Evolutionary conservation across 192 early-diverging fungal genomes (phyloP).

Genomic region (Rhizoclosmatium globosum): DNA sequence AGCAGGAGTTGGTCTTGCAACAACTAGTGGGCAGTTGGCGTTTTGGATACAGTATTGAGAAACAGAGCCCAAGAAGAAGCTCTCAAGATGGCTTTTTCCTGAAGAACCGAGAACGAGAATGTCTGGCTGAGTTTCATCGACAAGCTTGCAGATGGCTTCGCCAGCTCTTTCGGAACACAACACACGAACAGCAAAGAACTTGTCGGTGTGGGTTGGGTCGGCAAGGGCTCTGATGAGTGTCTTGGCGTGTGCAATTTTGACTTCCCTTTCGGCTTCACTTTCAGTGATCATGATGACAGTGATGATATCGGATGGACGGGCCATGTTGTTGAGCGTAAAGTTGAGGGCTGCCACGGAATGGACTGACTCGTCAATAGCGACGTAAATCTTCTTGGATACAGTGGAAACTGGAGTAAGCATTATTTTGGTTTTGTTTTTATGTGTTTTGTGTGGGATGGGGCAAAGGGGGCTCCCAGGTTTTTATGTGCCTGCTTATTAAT

Average conservation of each 20-base stretch:
- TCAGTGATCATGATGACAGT: slow-evolving; percentile 44
- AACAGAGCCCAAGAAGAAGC: slow-evolving; percentile 49
- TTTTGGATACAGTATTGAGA: slow-evolving; percentile 46
- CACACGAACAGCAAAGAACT: slow-evolving; percentile 37
- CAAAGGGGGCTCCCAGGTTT: no score
- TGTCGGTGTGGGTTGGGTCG: slow-evolving; percentile 30
- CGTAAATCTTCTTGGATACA: slow-evolving; percentile 26
- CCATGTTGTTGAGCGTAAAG: slow-evolving; percentile 46
- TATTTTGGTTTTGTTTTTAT: background rate
- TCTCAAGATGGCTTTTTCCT: slow-evolving; percentile 46
- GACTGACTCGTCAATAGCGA: slow-evolving; percentile 51
- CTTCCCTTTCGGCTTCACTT: slow-evolving; percentile 35
- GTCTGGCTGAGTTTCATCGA: slow-evolving; percentile 44
- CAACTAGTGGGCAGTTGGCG: slow-evolving; percentile 47
- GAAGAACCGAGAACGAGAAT: slow-evolving; percentile 53
- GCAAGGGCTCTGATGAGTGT: slow-evolving; percentile 50
- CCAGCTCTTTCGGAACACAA: slow-evolving; percentile 29
- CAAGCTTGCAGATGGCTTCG: slow-evolving; percentile 42
- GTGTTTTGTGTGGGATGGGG: background rate
- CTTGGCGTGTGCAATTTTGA: slow-evolving; percentile 33
- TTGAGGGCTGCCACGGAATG: slow-evolving; percentile 50
- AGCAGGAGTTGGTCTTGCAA: slow-evolving; percentile 35
- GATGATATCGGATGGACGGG: slow-evolving; percentile 32
- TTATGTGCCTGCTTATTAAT: no score
- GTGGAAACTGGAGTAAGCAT: background rate